Conservation (phyloP, 1,139 yeast species). For the Suhomyces chickasaworum region DNA sequence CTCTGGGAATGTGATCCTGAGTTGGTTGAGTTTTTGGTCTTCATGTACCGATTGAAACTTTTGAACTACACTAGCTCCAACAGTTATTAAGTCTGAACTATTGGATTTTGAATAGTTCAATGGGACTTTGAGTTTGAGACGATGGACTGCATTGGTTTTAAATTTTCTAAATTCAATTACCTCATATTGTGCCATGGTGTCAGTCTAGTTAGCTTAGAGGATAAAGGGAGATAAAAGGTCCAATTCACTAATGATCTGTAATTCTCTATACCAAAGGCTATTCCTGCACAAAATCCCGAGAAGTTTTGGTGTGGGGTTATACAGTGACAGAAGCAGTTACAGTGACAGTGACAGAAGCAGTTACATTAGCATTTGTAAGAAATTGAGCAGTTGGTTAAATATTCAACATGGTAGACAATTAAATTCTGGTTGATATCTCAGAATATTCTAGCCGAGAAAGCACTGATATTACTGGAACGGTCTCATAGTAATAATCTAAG, state of each 20-base stretch:
- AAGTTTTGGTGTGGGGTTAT: neutral
- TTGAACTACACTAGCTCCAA: conserved; percentile 41
- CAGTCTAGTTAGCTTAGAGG: no score
- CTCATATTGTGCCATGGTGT: neutral
- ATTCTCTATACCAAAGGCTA: neutral
- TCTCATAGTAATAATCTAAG: no score
- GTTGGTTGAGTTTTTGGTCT: conserved; percentile 3
- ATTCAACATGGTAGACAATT: no score
- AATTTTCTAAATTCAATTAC: conserved; percentile 31
- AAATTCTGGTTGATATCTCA: no score
- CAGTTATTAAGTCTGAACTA: conserved; percentile 22
- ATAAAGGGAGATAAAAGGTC: no score
- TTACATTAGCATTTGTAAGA: no score
- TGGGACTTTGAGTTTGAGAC: conserved; percentile 26
- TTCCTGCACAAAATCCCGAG: neutral
- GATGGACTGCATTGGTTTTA: conserved; percentile 24
- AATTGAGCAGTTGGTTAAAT: no score
- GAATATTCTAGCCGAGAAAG: no score
- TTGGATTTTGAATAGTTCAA: conserved; percentile 23
- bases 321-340: no score
- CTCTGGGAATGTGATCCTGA: conserved; percentile 25
- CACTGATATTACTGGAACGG: no score
- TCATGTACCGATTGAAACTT: conserved; percentile 27
- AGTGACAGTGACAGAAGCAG: neutral
- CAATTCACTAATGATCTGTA: no score